Evolutionary conservation across 2,329 filamentous ascomycete species (phyloP), one percentile per base, ranked within the genome.

Genomic region (Akanthomyces uredinophilus): DNA sequence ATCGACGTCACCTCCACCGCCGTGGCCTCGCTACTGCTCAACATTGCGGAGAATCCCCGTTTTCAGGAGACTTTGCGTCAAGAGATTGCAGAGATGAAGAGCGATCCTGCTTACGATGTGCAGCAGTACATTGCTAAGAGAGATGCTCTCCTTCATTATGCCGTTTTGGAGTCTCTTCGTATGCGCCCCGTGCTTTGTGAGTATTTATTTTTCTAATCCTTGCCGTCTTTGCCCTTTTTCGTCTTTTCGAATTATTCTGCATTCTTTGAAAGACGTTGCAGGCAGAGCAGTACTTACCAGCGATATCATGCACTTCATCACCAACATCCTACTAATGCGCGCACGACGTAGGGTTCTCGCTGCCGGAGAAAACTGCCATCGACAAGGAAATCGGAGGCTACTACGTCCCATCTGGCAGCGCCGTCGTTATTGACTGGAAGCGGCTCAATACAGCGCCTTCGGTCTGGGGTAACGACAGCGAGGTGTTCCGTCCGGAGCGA

Each of bases 181-280:
- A 47, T 55, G 49, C 55, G 56, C 24, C 41, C 52, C 44, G 61
- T 63, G 39, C 58, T 63, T 60, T 61, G 59, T 51, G 51, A 46
- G 52, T 51, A 49, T 65, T 59, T 35, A 46, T 41, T 61, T 47
- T 41, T 61, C 37, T 35, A 35, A 10, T 35, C 10, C 32, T 35
- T 8, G 10, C 32, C 32, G n/a, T 39, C 18, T 39, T 47, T 20
- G 27, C 27, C 6, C 4, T 37, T 58, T 4, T 37, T 58, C n/a
- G 20, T 51, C 27, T 27, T 18, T 16, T 18, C 3, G 1, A 29
- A 29, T 29, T 29, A 6, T 29, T 29, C n/a, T 29, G 27, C 27
- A n/a, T 29, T 29, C 4, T 6, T 29, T 29, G 27, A 29, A 29
- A 29, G n/a, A n/a, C n/a, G n/a, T 11, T 35, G 32, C 6, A 10